These are phyloP conservation scores for Daedaleopsis sinensis DNA, from an alignment of 768 basidiomycete genomes.

Conservation along the genomic window DNA sequence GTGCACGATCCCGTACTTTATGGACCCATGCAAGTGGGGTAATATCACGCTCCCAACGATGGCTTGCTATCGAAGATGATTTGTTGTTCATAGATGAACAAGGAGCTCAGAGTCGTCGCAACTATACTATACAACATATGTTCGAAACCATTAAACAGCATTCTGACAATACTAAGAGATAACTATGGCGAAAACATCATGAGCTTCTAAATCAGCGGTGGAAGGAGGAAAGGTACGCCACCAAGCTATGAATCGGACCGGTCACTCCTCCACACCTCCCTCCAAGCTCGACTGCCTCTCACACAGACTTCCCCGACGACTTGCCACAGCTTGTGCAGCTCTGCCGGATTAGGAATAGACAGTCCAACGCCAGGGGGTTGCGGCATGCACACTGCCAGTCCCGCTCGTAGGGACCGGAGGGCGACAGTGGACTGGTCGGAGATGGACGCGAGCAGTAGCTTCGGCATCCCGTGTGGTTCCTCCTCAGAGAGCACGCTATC, in stretches of 20 bases:
- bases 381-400: conserved; percentile 10
- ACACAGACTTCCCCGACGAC: conserved; percentile 24
- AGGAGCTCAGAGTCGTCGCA: too few species aligned
- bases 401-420: conserved; percentile 19
- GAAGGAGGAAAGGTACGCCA: not conserved
- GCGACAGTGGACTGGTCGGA: conserved; percentile 22
- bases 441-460: conserved; percentile 18
- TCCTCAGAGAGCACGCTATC: not conserved
- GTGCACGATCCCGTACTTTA: too few species aligned
- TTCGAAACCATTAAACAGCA: too few species aligned
- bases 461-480: conserved; percentile 16
- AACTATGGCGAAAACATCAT: too few species aligned
- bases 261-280: conserved; percentile 17
- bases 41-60: too few species aligned
- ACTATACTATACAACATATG: too few species aligned
- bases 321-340: conserved; percentile 20
- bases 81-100: too few species aligned
- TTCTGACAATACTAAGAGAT: too few species aligned
- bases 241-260: not conserved
- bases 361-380: conserved; percentile 10
- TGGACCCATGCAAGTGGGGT: too few species aligned
- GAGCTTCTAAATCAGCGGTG: not conserved
- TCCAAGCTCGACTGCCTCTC: conserved; percentile 28
- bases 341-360: conserved; percentile 9
- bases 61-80: too few species aligned